Evolutionary conservation across 306 rosid species (phyloP).

Genomic region (Malus sylvestris): DNA sequence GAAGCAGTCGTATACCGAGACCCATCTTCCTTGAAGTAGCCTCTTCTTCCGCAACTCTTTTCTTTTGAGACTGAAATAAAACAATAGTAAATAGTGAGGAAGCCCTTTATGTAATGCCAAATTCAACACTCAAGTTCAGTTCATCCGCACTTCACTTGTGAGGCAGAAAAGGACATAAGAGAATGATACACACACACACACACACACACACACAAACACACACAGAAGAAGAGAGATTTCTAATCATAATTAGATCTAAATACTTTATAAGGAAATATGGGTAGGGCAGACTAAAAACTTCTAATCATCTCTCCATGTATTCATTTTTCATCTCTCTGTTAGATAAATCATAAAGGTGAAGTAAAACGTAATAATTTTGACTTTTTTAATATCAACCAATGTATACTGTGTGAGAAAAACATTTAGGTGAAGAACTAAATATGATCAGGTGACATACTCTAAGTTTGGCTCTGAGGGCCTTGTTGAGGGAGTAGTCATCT

Average conservation of each 20-base stretch:
- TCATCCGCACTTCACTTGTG: background rate
- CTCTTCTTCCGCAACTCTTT: slow-evolving; percentile 87
- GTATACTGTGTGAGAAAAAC: background rate
- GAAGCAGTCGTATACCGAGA: slow-evolving; percentile 68
- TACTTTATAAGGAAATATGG: background rate
- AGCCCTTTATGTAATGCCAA: background rate
- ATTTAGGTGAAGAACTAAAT: slow-evolving; percentile 2
- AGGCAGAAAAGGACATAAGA: background rate
- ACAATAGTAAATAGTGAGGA: background rate
- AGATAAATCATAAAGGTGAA: background rate
- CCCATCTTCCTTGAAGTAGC: slow-evolving; percentile 57
- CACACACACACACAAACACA: too few species aligned
- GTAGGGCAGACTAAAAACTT: background rate
- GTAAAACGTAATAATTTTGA: background rate
- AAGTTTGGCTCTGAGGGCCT: slow-evolving; percentile 63
- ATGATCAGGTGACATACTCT: slow-evolving; percentile 46
- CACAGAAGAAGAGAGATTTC: background rate
- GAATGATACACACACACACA: background rate
- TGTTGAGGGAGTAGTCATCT: slow-evolving; percentile 75
- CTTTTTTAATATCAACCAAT: background rate
- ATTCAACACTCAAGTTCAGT: background rate
- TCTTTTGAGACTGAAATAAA: slow-evolving; percentile 72
- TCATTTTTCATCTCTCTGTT: background rate
- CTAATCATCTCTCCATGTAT: background rate
- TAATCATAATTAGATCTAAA: background rate